Conservation (phyloP, 768 basidiomycete species). For the Tephrocybe sp. region DNA sequence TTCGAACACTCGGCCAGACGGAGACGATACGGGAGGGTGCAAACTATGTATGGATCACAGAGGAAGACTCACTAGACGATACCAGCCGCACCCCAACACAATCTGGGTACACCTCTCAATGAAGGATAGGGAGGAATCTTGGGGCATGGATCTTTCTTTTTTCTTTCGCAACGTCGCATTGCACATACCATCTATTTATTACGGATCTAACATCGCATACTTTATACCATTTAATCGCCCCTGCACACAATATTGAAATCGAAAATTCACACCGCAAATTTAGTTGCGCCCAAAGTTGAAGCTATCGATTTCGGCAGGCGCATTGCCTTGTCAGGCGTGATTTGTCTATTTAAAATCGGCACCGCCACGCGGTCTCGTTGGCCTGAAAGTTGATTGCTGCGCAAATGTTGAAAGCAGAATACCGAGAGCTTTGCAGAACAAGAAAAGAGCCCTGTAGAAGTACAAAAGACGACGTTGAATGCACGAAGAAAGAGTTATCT, state of each 20-base stretch:
- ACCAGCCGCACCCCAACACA: neutral
- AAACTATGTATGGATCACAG: constrained; percentile 18
- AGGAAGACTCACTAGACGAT: constrained; percentile 6
- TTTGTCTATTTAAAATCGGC: neutral
- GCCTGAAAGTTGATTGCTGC: too few species aligned
- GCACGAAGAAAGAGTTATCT: too few species aligned
- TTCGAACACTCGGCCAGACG: constrained; percentile 25
- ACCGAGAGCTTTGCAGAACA: too few species aligned
- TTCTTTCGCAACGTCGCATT: constrained; percentile 1
- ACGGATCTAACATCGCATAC: constrained; percentile 5
- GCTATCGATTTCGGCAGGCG: too few species aligned
- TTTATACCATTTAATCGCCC: constrained; percentile 11
- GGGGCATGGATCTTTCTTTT: neutral
- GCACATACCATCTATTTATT: constrained; percentile 10
- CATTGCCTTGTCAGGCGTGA: neutral
- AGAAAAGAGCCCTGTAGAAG: too few species aligned
- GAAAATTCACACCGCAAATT: too few species aligned
- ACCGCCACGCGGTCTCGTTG: constrained; percentile 10
- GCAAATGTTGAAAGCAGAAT: too few species aligned
- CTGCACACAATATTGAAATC: too few species aligned
- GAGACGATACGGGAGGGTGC: constrained; percentile 27
- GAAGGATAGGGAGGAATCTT: constrained; percentile 1
- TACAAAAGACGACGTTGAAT: too few species aligned
- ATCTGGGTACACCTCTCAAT: neutral
- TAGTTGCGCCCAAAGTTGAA: too few species aligned